Evolutionary conservation across 2,329 filamentous ascomycete species (phyloP), one percentile per base, ranked within the genome.

Genomic region (Talaromyces marneffei): DNA sequence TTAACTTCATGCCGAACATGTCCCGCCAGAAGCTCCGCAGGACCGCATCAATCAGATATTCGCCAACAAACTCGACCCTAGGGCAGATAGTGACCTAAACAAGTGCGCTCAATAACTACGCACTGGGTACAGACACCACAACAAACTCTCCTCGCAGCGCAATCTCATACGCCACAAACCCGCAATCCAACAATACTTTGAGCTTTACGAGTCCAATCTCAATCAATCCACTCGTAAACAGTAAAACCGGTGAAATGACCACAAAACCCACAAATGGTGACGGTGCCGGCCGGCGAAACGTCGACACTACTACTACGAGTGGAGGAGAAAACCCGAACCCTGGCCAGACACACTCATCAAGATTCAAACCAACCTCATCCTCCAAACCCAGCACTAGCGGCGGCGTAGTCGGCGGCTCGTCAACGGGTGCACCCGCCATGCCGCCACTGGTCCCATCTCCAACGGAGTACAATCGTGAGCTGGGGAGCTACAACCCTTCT

Each of bases 211-310:
- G 57, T 77, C 74, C 18, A 75, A 77, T 54, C 5, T 74, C 6
- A 73, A 74, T 72, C 5, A 82, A 85, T 66, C 81, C 82, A n/a
- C 75, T 81, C n/a, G 73, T 83, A 48, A 67, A 74, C 61, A 68
- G 62, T 52, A 61, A 64, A 50, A 69, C 66, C 0, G 66, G 65
- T 6, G 62, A 66, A 25, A 67, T 61, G 27, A 64, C 60, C 12
- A 64, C 59, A 56, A 70, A 67, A 46, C 57, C 67, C 1, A 65
- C 57, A 4, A 52, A 40, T 33, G 10, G 16, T 10, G 20, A 25
- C 0, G 58, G 58, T 10, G 44, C 50, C 14, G 60, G 60, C 1
- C 6, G 35, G 4, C 20, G 25, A 2, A 31, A 29, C 16, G 27
- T 40, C 4, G 35, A 42, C 8, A 29, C 18, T 18, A 56, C 16